Evolutionary conservation across 192 early-diverging fungal genomes (phyloP).

Genomic region (Coemansia sp.): DNA sequence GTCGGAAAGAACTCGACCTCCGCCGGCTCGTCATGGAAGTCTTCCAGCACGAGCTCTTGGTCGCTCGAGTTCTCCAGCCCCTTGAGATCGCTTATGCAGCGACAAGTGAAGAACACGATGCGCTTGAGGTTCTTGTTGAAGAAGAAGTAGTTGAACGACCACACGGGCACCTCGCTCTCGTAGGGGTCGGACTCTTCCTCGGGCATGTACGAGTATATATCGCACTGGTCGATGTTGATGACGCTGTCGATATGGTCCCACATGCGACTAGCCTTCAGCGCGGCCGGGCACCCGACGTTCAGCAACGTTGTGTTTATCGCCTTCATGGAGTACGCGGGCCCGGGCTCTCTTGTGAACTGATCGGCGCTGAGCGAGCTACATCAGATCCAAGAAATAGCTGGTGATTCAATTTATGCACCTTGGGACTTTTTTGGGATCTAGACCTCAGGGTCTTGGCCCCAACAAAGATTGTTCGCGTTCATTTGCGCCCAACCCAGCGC

Average conservation of each 20-base stretch:
- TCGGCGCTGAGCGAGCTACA: constrained; percentile 51
- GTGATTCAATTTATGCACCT: background rate
- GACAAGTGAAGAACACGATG: constrained; percentile 87
- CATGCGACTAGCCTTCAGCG: constrained; percentile 51
- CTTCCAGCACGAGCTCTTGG: constrained; percentile 39
- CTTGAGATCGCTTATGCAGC: constrained; percentile 75
- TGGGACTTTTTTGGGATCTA: background rate
- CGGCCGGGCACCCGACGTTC: constrained; percentile 59
- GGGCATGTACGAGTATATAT: constrained; percentile 88
- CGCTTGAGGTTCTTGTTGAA: constrained; percentile 86
- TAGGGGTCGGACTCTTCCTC: constrained; percentile 86
- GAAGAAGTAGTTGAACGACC: constrained; percentile 98
- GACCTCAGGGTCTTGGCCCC: background rate
- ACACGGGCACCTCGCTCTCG: constrained; percentile 81
- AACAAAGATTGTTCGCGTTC: background rate
- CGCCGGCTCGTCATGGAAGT: constrained; percentile 31
- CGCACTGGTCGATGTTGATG: constrained; percentile 75
- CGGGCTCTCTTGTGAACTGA: constrained; percentile 60
- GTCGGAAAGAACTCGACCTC: constrained; percentile 34
- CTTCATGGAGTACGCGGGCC: constrained; percentile 65
- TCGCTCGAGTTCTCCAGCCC: constrained; percentile 37
- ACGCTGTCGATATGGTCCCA: constrained; percentile 86
- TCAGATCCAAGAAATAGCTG: too few species aligned
- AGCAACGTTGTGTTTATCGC: constrained; percentile 81
- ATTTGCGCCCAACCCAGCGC: background rate